Conservation (phyloP, 768 basidiomycete species). For the Podaxis sp. region DNA sequence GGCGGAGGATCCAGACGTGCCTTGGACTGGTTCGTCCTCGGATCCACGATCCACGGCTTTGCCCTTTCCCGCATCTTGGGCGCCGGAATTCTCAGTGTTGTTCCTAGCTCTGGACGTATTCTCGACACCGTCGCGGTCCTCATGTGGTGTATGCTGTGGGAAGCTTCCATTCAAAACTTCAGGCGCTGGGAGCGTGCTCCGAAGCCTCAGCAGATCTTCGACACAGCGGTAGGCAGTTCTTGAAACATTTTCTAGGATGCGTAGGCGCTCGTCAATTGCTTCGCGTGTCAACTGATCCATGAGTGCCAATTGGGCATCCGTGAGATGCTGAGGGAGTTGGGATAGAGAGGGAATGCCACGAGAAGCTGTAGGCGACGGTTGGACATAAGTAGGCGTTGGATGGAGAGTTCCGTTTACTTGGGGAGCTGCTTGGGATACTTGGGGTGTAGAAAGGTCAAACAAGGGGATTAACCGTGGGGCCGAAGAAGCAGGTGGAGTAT, state of each 20-base stretch:
- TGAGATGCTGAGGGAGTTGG: slow-evolving; percentile 47
- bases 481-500: neutral
- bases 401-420: neutral
- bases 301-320: slow-evolving; percentile 60
- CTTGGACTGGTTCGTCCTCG: neutral
- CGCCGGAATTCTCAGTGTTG: neutral
- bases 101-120: neutral
- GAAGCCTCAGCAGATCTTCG: slow-evolving; percentile 74
- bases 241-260: slow-evolving; percentile 78
- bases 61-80: neutral
- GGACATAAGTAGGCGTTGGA: slow-evolving; percentile 2
- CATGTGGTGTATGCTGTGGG: neutral
- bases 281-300: slow-evolving; percentile 73
- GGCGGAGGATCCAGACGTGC: neutral
- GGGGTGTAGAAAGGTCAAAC: slow-evolving; percentile 24
- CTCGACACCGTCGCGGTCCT: neutral
- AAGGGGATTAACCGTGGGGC: slow-evolving; percentile 33
- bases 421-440: neutral
- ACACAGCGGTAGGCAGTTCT: slow-evolving; percentile 70
- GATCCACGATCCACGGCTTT: slow-evolving; percentile 9
- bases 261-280: slow-evolving; percentile 82
- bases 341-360: slow-evolving; percentile 18
- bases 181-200: slow-evolving; percentile 61
- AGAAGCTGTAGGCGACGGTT: neutral
- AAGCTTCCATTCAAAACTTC: neutral